Conservation (phyloP, 2,329 filamentous ascomycete genomes). For the Fusarium ramigenum region DNA sequence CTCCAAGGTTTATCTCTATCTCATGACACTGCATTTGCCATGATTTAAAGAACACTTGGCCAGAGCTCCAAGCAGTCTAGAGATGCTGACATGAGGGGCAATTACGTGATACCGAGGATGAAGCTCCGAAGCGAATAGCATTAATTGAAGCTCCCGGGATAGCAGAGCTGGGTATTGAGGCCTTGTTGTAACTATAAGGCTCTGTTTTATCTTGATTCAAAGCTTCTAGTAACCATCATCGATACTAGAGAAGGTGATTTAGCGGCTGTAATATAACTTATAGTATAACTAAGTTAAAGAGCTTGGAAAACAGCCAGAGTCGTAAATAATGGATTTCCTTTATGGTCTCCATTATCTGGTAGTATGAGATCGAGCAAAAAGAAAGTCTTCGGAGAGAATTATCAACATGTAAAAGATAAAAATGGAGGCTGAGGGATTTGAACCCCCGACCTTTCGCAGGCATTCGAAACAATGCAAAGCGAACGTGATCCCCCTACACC, state of each 20-base stretch:
- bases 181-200: neutral
- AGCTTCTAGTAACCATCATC: neutral
- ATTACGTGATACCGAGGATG: neutral
- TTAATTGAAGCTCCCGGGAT: too few relatives aligned
- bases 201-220: neutral
- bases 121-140: neutral
- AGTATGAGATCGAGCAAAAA: neutral
- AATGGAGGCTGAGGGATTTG: slow-evolving; percentile 46
- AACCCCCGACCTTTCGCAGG: slow-evolving; percentile 45
- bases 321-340: neutral
- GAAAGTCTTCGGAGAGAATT: too few relatives aligned
- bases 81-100: neutral
- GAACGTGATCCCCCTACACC: slow-evolving; percentile 44
- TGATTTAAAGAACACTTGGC: neutral
- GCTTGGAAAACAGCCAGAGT: neutral
- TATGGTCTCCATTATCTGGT: neutral
- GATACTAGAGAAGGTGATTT: neutral
- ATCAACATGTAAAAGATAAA: neutral
- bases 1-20: neutral
- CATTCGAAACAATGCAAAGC: slow-evolving; percentile 37
- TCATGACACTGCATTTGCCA: neutral
- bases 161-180: neutral
- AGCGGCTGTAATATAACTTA: too few relatives aligned
- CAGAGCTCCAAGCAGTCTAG: neutral
- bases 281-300: neutral